Base-by-base conservation (phyloP, 768 basidiomycete species). In the Psilocybe tampanensis region DNA sequence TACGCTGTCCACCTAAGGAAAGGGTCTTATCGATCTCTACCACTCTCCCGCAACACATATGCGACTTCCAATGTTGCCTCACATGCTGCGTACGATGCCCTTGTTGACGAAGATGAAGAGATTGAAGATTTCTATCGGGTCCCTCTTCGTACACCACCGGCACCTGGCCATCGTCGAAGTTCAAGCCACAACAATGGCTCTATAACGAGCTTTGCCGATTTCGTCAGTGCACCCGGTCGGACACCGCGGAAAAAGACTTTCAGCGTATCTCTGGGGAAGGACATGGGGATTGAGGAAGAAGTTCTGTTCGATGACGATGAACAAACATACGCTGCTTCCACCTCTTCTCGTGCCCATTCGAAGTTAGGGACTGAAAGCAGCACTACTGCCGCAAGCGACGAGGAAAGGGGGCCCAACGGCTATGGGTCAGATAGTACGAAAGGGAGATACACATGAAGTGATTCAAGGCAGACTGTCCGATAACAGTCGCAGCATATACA, bases 1-100 rank as follows among this genome's bases (percentile, higher is more conserved):
- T 98, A 92, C 70, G 95, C 94, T 2, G 78, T 85, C 2, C 97
- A 98, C 71, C 87, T 98, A 52, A 91, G 95, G 44, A 89, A 89
- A 65, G 92, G 94, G 44, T 90, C 92, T 21, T 98, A 95, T 68
- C 90, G 91, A 61, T 77, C 88, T 13, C 85, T 99, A 43, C 88
- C 91, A 12, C 75, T 79, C 50, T 76, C 78, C 17, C 82, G 82
- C 48, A 72, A 79, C 54, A 66, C 66, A 23, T 72, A 72, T 56
- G 68, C 73, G 54, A 26, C 70, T 59, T 32, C 71, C 54, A 56
- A 69, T 50, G 44, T 70, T 41, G 64, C 62, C 2, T 68, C 72
- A 43, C 68, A 71, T 56, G 64, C 72, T 22, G 69, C 75, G 21
- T 79, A 81, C 49, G 72, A 79, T 44, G 65, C 75, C 42, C 60